Evolutionary conservation across 345 rosid genomes (phyloP).

Genomic region (Pugionium dolabratum): DNA sequence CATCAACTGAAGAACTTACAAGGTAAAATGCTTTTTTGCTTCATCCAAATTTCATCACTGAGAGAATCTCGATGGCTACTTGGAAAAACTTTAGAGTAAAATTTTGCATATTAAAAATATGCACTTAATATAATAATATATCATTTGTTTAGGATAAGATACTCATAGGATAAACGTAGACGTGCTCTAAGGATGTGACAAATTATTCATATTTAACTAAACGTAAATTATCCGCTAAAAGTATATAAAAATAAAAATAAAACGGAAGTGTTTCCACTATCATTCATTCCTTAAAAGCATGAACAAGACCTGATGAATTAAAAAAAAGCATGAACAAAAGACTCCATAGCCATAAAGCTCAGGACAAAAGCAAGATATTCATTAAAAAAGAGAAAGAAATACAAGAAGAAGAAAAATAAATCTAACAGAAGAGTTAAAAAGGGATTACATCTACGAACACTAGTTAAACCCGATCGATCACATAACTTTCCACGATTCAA

Average conservation of each 20-base stretch:
- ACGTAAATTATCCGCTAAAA: background rate
- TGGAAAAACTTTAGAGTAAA: no score
- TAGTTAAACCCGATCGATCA: conserved; percentile 33
- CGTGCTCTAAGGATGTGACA: background rate
- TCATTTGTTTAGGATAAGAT: no score
- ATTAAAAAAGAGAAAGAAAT: background rate
- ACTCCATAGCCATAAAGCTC: conserved; percentile 33
- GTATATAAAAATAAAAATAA: background rate
- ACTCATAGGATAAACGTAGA: no score
- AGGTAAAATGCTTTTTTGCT: background rate
- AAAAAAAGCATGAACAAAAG: conserved; percentile 40
- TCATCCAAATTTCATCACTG: background rate
- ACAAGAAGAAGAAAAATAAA: background rate
- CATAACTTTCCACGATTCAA: conserved; percentile 80
- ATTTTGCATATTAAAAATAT: no score
- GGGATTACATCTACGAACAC: conserved; percentile 28
- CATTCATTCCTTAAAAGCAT: conserved; percentile 19
- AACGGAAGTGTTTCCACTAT: background rate
- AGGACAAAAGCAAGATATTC: conserved; percentile 10
- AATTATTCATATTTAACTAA: background rate
- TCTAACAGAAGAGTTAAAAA: background rate
- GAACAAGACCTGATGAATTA: no score
- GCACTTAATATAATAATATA: no score
- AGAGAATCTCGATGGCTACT: no score
- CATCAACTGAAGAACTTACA: no score